A percentile compares a stretch with the other conserved stretches of the same genome.
Conservation (phyloP, 2,329 filamentous ascomycete genomes). For the Aspergillus hiratsukae region DNA sequence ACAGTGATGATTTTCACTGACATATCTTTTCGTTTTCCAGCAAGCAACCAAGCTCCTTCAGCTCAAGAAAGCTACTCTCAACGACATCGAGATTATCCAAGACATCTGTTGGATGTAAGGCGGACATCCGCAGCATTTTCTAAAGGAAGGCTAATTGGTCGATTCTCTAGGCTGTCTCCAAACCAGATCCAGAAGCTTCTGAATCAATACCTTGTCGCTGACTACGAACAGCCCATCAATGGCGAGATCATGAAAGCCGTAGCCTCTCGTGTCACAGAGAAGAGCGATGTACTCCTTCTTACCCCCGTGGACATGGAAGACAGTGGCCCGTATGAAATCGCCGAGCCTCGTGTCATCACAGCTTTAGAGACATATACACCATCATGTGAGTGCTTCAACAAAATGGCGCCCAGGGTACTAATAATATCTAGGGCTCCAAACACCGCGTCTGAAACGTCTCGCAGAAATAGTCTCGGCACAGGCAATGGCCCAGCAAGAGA, state of each 20-base stretch:
- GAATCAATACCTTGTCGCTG: constrained; percentile 96
- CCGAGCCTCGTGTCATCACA: constrained; percentile 91
- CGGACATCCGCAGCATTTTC: not conserved
- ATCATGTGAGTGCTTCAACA: constrained; percentile 68
- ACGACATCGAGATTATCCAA: constrained; percentile 99
- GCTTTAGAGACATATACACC: constrained; percentile 97
- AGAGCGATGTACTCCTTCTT: constrained; percentile 90
- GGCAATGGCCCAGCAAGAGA: constrained; percentile 92
- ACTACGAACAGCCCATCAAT: constrained; percentile 99
- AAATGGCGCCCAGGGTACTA: constrained; percentile 7
- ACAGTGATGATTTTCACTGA: constrained; percentile 7
- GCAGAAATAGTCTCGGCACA: constrained; percentile 98
- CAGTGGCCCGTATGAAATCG: constrained; percentile 96
- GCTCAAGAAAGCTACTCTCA: constrained; percentile 96
- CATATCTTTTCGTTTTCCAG: constrained; percentile 37
- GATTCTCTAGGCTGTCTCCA: constrained; percentile 69
- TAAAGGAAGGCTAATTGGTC: constrained; percentile 5
- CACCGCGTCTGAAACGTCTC: constrained; percentile 85
- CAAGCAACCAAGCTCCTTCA: constrained; percentile 98
- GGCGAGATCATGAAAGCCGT: constrained; percentile 99
- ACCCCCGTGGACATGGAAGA: constrained; percentile 98
- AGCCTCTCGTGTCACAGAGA: constrained; percentile 92
- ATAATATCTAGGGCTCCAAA: constrained; percentile 75
- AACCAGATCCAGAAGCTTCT: constrained; percentile 99
- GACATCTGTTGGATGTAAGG: constrained; percentile 99